Evolutionary conservation across 2,329 filamentous ascomycete genomes (phyloP).

Genomic region (Byssoonygena ceratinophila): DNA sequence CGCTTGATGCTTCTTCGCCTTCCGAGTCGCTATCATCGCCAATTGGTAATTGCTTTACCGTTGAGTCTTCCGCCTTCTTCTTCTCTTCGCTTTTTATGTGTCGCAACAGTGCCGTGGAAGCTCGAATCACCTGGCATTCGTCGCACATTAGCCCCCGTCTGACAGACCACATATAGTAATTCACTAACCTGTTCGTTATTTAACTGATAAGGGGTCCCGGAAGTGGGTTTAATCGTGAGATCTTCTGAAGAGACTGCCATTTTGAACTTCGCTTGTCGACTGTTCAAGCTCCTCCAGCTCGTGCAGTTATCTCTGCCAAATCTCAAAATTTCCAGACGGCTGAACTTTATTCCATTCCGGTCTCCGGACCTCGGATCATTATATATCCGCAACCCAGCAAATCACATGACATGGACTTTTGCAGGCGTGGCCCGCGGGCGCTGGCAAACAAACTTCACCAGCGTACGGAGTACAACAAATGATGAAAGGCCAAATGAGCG

Average conservation of each 20-base stretch:
- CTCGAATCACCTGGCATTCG: slow-evolving; percentile 44
- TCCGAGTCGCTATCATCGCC: slow-evolving; percentile 35
- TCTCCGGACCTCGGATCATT: background rate
- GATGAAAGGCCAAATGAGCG: too few relatives aligned
- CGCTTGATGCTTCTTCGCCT: slow-evolving; percentile 35
- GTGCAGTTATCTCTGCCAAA: too few relatives aligned
- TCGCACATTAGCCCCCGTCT: background rate
- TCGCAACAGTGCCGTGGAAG: slow-evolving; percentile 48
- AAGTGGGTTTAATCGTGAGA: slow-evolving; percentile 33
- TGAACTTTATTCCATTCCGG: background rate
- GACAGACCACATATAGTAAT: background rate
- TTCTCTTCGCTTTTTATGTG: slow-evolving; percentile 45
- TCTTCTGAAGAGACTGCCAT: slow-evolving; percentile 33
- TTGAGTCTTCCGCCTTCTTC: slow-evolving; percentile 39
- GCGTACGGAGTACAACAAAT: too few relatives aligned
- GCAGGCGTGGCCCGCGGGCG: too few relatives aligned
- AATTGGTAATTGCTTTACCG: slow-evolving; percentile 47
- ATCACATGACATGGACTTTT: too few relatives aligned
- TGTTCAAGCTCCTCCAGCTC: background rate
- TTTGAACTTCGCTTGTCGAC: slow-evolving; percentile 9
- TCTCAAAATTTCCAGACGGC: background rate
- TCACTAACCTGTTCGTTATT: slow-evolving; percentile 37
- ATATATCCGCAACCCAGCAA: background rate
- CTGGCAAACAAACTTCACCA: too few relatives aligned
- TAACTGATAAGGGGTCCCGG: slow-evolving; percentile 40